Evolutionary conservation across 257 asterid genomes (phyloP).

Genomic region (Penstemon barbatus): DNA sequence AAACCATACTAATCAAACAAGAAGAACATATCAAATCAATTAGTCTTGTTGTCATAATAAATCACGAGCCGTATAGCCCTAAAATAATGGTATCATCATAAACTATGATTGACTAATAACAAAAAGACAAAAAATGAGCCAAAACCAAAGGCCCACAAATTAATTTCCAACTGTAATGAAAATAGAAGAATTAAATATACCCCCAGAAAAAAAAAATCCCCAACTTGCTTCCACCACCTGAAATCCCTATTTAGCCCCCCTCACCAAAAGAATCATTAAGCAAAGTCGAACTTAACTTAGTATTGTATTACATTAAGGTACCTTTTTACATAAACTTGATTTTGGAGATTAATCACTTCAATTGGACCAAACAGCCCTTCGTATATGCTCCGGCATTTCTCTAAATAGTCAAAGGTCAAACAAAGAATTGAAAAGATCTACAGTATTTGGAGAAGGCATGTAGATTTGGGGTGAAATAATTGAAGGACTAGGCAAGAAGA

Average conservation of each 20-base stretch:
- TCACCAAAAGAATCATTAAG: too few relatives aligned
- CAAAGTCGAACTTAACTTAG: too few relatives aligned
- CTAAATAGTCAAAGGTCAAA: slow-evolving; percentile 47
- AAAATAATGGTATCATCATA: slow-evolving; percentile 21
- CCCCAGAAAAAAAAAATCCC: not conserved
- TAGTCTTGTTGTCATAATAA: slow-evolving; percentile 12
- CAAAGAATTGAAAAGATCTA: slow-evolving; percentile 65
- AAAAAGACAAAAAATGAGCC: slow-evolving; percentile 30
- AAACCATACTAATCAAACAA: slow-evolving; percentile 25
- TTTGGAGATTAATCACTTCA: too few relatives aligned
- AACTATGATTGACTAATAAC: slow-evolving; percentile 21
- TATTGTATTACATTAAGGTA: too few relatives aligned
- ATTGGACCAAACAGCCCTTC: too few relatives aligned
- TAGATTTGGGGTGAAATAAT: slow-evolving; percentile 52
- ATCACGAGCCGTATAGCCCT: slow-evolving; percentile 31
- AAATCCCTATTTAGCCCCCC: slow-evolving; percentile 28
- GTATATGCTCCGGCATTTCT: slow-evolving; percentile 6
- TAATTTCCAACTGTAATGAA: slow-evolving; percentile 26
- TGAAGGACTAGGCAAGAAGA: slow-evolving; percentile 60
- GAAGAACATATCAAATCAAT: slow-evolving; percentile 15
- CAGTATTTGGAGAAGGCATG: slow-evolving; percentile 66
- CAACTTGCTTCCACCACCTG: slow-evolving; percentile 27
- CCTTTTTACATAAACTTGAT: too few relatives aligned
- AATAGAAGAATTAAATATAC: slow-evolving; percentile 28
- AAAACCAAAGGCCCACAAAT: slow-evolving; percentile 32